These are phyloP conservation scores for Linnemannia exigua DNA, from an alignment of 192 early-diverging fungal genomes.

Conservation along the genomic window DNA sequence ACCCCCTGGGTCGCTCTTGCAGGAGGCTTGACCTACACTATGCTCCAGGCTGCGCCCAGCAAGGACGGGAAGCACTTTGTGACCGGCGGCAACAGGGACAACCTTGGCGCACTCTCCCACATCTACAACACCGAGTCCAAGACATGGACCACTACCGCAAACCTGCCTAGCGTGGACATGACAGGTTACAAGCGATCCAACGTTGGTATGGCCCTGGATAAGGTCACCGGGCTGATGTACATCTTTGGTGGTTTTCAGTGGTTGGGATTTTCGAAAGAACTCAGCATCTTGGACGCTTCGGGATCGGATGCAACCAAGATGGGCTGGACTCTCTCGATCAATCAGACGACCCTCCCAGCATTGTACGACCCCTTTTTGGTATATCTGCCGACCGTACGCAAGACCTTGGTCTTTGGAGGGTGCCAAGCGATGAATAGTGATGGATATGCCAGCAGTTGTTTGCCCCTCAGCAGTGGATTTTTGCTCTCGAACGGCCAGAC, in stretches of 20 bases:
- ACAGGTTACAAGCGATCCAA: slow-evolving; percentile 34
- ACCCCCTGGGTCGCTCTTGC: slow-evolving; percentile 23
- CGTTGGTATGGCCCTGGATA: slow-evolving; percentile 34
- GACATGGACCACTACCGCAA: slow-evolving; percentile 20
- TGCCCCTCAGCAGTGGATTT: background rate
- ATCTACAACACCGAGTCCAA: slow-evolving; percentile 20
- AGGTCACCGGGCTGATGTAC: slow-evolving; percentile 19
- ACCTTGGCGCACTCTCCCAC: slow-evolving; percentile 18
- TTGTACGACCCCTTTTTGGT: slow-evolving; percentile 29
- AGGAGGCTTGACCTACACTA: slow-evolving; percentile 14
- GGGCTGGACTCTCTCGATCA: slow-evolving; percentile 14
- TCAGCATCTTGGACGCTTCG: slow-evolving; percentile 23
- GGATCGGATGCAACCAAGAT: background rate
- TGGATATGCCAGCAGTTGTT: background rate
- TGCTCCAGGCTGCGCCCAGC: slow-evolving; percentile 32
- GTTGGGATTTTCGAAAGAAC: slow-evolving; percentile 4
- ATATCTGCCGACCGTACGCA: slow-evolving; percentile 30
- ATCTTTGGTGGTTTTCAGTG: slow-evolving; percentile 35
- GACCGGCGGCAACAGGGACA: slow-evolving; percentile 39
- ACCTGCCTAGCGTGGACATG: slow-evolving; percentile 13
- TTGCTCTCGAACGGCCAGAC: slow-evolving; percentile 19
- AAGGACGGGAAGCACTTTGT: slow-evolving; percentile 29
- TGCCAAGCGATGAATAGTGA: background rate
- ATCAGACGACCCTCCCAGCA: slow-evolving; percentile 7
- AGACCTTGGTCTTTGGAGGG: slow-evolving; percentile 31